These are phyloP conservation scores for Euphorbia peplus DNA, from an alignment of 345 rosid species.

Conservation along the genomic window DNA sequence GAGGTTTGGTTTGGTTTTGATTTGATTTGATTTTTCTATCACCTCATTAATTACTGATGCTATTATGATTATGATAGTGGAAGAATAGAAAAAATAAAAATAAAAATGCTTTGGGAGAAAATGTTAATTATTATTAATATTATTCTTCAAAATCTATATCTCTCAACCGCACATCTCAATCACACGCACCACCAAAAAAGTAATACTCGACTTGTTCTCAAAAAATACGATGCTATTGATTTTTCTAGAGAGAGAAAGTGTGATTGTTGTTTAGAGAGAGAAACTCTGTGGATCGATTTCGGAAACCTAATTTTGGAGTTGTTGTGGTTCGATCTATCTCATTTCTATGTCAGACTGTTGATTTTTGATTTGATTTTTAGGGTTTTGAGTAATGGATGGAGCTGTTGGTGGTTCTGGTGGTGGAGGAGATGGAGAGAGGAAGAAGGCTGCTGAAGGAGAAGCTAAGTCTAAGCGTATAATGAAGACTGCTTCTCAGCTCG, in stretches of 20 bases:
- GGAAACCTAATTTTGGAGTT: neutral
- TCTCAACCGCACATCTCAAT: conserved; percentile 59
- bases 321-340: conserved; percentile 1
- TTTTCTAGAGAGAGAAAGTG: conserved; percentile 1
- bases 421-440: conserved; percentile 51
- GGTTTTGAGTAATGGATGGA: conserved; percentile 7
- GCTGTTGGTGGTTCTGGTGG: conserved; percentile 11
- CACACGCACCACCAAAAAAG: conserved; percentile 25
- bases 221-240: neutral
- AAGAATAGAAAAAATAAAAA: conserved; percentile 8
- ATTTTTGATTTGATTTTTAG: neutral
- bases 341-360: neutral
- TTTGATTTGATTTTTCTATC: neutral
- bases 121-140: conserved; percentile 14
- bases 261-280: conserved; percentile 5
- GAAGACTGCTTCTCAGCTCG: conserved; percentile 93
- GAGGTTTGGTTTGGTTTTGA: neutral
- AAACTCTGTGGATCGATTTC: neutral
- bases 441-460: conserved; percentile 59
- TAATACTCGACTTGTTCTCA: neutral
- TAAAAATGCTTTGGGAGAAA: neutral
- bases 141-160: conserved; percentile 38
- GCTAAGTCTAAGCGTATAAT: conserved; percentile 74
- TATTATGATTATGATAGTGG: neutral
- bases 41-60: conserved; percentile 2